Evolutionary conservation across 805 yeast genomes (phyloP), one percentile per base, ranked within the genome.

Genomic region (Starmerella geochares): DNA sequence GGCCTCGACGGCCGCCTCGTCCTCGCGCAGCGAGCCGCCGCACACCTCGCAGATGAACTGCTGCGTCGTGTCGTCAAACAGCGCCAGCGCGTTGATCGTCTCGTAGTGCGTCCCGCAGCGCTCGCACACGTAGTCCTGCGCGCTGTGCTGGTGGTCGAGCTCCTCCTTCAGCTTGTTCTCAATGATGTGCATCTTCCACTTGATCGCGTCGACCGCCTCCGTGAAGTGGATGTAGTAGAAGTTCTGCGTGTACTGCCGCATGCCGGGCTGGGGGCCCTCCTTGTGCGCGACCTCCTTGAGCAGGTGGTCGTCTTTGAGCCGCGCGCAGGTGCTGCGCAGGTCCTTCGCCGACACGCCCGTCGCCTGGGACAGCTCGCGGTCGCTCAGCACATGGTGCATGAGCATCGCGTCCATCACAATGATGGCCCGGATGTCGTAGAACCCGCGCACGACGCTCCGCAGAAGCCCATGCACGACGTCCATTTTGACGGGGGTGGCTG

Each of bases 121-220:
- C 8, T 94, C 88, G 63, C 98, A 92, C 52, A 85, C 75, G 63
- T 84, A 92, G 2, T 97, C 98, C 61, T 92, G 95, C 1, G 96
- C 94, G 58, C 86, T 88, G 23, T 86, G 80, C 60, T 82, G 84
- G 33, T 80, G 83, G 46, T 86, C 80, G 68, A 90, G 76, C 60
- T 87, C 94, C 55, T 83, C 85, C 62, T 86, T 86, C 49, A 88
- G 72, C 48, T 73, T 65, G 58, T 81, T 81, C 13, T 86, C 96
- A 24, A 92, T 75, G 42, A 84, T 78, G 64, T 90, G 95, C 52
- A 90, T 84, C 62, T 88, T 87, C 97, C 97, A 92, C 67, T 92
- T 92, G 63, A 92, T 79, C 3, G 96, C 79, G 67, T 92, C 98
- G 36, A 92, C 85, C 0, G 97, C 94, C 65, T 87, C 95, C 2